Evolutionary conservation across 768 basidiomycete genomes (phyloP).

Genomic region (Leccinum barrowsii): DNA sequence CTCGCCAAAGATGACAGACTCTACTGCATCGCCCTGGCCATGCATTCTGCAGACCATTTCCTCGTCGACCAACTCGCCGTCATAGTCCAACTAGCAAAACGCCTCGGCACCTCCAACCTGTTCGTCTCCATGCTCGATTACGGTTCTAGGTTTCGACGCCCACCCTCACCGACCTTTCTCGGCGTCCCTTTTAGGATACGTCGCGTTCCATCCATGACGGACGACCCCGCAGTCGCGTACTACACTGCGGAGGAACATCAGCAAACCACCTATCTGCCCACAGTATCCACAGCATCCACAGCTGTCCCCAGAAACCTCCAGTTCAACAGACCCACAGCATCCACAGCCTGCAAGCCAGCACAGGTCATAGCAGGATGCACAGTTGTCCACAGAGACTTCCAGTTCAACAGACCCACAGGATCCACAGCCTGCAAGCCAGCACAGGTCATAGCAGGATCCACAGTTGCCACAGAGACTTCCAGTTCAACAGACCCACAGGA

Average conservation of each 20-base stretch:
- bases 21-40: constrained; percentile 92
- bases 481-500: too few relatives aligned
- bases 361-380: too few relatives aligned
- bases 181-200: constrained; percentile 92
- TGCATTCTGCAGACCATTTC: constrained; percentile 99
- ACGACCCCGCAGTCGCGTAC: constrained; percentile 82
- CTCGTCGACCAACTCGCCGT: constrained; percentile 97
- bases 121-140: constrained; percentile 99
- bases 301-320: too few relatives aligned
- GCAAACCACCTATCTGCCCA: too few relatives aligned
- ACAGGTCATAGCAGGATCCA: too few relatives aligned
- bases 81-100: constrained; percentile 91
- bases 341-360: too few relatives aligned
- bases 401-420: too few relatives aligned
- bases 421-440: too few relatives aligned
- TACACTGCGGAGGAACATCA: constrained; percentile 83
- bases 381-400: too few relatives aligned
- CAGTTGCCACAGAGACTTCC: too few relatives aligned
- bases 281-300: too few relatives aligned
- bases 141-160: constrained; percentile 92
- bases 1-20: constrained; percentile 78
- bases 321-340: too few relatives aligned
- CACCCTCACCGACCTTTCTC: constrained; percentile 89
- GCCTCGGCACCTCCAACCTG: constrained; percentile 83
- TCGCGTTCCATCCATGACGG: constrained; percentile 90